Evolutionary conservation across 139 green algal genomes (phyloP).

Genomic region (Micromonas pusilla): DNA sequence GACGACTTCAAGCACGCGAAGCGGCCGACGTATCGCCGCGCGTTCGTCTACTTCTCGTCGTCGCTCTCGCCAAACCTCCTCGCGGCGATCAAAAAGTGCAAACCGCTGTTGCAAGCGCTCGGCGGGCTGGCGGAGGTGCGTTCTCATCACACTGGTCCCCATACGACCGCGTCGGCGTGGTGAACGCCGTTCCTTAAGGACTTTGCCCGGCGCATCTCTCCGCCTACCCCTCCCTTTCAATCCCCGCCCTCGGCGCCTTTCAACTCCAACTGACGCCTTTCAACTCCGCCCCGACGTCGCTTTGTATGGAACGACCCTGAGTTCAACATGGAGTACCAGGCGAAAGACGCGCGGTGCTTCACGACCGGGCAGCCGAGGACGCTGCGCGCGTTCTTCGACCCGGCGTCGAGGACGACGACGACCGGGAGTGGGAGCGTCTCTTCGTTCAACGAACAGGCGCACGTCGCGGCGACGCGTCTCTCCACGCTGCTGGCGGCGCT

Average conservation of each 20-base stretch:
- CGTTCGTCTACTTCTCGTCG: constrained; percentile 87
- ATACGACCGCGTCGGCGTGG: too few relatives aligned
- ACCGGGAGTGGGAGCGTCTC: background rate
- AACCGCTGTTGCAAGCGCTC: constrained; percentile 24
- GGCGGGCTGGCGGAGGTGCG: constrained; percentile 19
- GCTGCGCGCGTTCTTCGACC: background rate
- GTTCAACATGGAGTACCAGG: constrained; percentile 71
- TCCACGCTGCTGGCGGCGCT: background rate
- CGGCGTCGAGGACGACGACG: background rate
- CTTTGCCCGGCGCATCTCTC: too few relatives aligned
- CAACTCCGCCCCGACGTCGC: too few relatives aligned
- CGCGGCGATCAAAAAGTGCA: constrained; percentile 36
- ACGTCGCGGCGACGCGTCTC: background rate
- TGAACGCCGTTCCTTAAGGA: too few relatives aligned
- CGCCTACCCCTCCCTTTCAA: too few relatives aligned
- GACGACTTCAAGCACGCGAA: constrained; percentile 48
- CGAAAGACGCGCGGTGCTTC: constrained; percentile 71
- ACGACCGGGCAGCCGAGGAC: constrained; percentile 53
- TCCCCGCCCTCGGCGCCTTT: too few relatives aligned
- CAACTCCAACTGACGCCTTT: too few relatives aligned
- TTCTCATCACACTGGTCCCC: too few relatives aligned
- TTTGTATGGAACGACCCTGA: too few relatives aligned
- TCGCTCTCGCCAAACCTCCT: constrained; percentile 29
- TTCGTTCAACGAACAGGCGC: too few relatives aligned
- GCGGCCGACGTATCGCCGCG: constrained; percentile 51